phyloP scores from a whole-genome alignment of 1,139 yeast species.

The Diutina catenulata region DNA sequence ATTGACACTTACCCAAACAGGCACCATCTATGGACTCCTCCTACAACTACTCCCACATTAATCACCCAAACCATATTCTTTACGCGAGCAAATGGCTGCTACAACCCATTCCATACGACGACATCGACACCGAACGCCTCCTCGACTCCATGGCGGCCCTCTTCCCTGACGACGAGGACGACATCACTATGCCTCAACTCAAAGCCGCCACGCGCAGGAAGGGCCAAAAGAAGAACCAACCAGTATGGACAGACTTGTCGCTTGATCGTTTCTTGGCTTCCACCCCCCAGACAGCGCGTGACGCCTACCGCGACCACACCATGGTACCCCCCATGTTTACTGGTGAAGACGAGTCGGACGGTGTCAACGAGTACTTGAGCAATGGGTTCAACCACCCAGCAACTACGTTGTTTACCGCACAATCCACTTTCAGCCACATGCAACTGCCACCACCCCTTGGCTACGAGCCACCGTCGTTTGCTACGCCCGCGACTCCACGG shows the following conservation, averaged over 20 bases:
- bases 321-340: not conserved
- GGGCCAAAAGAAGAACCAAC: constrained; percentile 18
- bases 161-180: constrained; percentile 33
- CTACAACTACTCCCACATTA: constrained; percentile 26
- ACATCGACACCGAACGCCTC: constrained; percentile 27
- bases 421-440: constrained; percentile 21
- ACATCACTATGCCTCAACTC: constrained; percentile 19
- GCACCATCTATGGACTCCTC: constrained; percentile 19
- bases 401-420: constrained; percentile 21
- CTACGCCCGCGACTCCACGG: constrained; percentile 18
- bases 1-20: too few species aligned
- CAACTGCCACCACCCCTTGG: constrained; percentile 8
- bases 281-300: constrained; percentile 14
- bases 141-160: constrained; percentile 25
- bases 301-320: constrained; percentile 8
- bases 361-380: constrained; percentile 24
- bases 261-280: constrained; percentile 14
- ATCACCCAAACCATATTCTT: constrained; percentile 27
- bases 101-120: constrained; percentile 30
- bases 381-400: constrained; percentile 20
- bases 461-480: constrained; percentile 7
- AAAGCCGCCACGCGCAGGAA: constrained; percentile 29
- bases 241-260: constrained; percentile 24
- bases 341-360: constrained; percentile 17
- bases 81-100: constrained; percentile 34